Evolutionary conservation across 805 yeast species (phyloP), one percentile per base, ranked within the genome.

Genomic region (Candida railenensis): DNA sequence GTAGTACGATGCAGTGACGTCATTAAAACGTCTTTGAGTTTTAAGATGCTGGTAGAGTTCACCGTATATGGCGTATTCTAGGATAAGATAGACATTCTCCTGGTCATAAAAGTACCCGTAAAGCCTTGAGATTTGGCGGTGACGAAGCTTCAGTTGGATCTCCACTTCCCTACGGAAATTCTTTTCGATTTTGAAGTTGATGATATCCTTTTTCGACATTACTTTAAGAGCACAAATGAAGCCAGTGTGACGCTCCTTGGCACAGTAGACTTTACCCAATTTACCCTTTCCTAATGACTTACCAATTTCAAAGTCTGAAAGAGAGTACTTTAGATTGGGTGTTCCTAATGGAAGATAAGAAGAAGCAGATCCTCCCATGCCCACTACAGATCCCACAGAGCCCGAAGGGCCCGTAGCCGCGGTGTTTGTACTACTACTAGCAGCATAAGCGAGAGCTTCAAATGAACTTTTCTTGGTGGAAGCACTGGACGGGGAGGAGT

Each of bases 91-190:
- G 1, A 94, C 96, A 49, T 91, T 78, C 41, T 80, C 78, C 3
- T 78, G 72, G 60, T 92, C 98, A 56, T 85, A 82, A 66, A 94
- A 92, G 72, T 86, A 89, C 2, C 95, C 95, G 60, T 81, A 89
- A 16, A 94, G 68, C 41, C 89, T 76, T n/a, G 89, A 74, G 42
- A 94, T 81, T 61, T 89, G 86, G 16, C 85, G 83, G 64, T 94
- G 97, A 45, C 82, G 70, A 25, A 94, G 66, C 47, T 82, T 77
- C 1, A 91, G 78, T 58, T 94, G 98, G 45, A 92, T 89, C 61
- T 91, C 97, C 20, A 92, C 87, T 61, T 94, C 98, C 51, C 97
- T 77, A 47, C 91, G 77, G 58, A 92, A 85, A 59, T 92, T 96
- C 56, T 81, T 83, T 58, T 89, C 95, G 14, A 89, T 85, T 48